Base-by-base conservation (phyloP, 1,284 basidiomycete genomes). In the Cryptococcus sp. region DNA sequence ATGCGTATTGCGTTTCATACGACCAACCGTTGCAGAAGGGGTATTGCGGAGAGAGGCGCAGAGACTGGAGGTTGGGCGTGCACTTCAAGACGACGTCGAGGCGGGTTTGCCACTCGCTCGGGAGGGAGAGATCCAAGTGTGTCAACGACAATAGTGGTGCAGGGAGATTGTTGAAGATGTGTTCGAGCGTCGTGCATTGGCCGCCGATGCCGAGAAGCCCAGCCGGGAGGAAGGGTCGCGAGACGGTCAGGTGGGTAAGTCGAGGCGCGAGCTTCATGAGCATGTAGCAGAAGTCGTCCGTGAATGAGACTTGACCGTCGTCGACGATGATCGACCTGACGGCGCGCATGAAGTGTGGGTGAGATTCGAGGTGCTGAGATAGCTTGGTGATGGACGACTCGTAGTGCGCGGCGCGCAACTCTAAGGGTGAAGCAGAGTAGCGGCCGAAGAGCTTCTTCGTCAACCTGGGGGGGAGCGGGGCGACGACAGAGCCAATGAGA, bases 321-420 rank as follows among this genome's bases (percentile, higher is more conserved):
- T 67, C 61, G 23, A 61, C 38, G 27, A 39, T 47, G 20, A 65
- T 57, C 5, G 38, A 41, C 47, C 63, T 45, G 25, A 65, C 51
- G 19, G 51, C 10, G 47, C 22, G 27, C 15, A 54, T 30, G 17
- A 53, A 49, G 5, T 7, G 5, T 15, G 57, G 54, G 43, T 57
- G 46, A 11, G 25, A 5, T 22, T 27, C 49, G 20, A 62, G 47
- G 27, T 54, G 49, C 13, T 40, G 22, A 3, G 30, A 35, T 35
- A 35, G 30, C 30, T 35, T 35, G 30, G 7, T 35, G 30, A 35
- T 35, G 8, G 30, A 10, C 30, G 10, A 10, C 30, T 35, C 30
- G 30, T 35, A 35, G 30, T 35, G 13, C 10, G 30, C 8, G 30
- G 30, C 8, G 30, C 13, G 7, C 30, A 35, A 35, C 30, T 13